A percentile compares a stretch with the other conserved stretches of the same genome.
Evolutionary conservation across 768 basidiomycete genomes (phyloP).

Genomic region (Tremella mesenterica): DNA sequence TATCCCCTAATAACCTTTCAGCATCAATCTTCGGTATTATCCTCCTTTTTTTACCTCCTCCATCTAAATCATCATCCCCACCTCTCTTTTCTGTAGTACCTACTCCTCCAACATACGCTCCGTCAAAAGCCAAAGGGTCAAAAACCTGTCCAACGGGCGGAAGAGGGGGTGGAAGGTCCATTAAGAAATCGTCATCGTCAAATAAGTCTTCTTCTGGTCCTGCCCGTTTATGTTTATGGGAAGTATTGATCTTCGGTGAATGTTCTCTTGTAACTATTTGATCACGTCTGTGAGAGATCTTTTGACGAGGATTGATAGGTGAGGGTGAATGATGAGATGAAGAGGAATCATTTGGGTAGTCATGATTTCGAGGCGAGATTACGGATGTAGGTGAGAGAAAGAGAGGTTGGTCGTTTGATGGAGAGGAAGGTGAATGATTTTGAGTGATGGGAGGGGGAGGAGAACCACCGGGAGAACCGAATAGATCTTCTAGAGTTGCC

Average conservation of each 20-base stretch:
- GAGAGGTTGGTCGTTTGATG: not conserved
- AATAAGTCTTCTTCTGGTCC: too few species aligned
- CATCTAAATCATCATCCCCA: slow-evolving; percentile 33
- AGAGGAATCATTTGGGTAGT: not conserved
- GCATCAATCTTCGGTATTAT: slow-evolving; percentile 63
- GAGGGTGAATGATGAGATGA: too few species aligned
- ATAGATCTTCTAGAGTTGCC: not conserved
- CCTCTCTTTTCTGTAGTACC: not conserved
- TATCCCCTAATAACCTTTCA: slow-evolving; percentile 55
- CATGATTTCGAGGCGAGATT: not conserved
- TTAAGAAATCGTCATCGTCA: not conserved
- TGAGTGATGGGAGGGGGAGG: not conserved
- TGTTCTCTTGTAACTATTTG: too few species aligned
- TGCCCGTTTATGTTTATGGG: too few species aligned
- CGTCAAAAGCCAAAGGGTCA: slow-evolving; percentile 2
- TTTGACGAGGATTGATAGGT: not conserved
- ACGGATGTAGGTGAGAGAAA: slow-evolving; percentile 1
- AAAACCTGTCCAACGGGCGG: not conserved
- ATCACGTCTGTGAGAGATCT: too few species aligned
- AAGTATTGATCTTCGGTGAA: too few species aligned
- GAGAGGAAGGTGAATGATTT: not conserved
- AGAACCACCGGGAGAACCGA: not conserved
- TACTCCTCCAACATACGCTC: too few species aligned
- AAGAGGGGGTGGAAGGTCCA: not conserved
- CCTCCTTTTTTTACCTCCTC: slow-evolving; percentile 48